Conservation (phyloP, 2,329 filamentous ascomycete species). For the Chaetoscypha palmicola region DNA sequence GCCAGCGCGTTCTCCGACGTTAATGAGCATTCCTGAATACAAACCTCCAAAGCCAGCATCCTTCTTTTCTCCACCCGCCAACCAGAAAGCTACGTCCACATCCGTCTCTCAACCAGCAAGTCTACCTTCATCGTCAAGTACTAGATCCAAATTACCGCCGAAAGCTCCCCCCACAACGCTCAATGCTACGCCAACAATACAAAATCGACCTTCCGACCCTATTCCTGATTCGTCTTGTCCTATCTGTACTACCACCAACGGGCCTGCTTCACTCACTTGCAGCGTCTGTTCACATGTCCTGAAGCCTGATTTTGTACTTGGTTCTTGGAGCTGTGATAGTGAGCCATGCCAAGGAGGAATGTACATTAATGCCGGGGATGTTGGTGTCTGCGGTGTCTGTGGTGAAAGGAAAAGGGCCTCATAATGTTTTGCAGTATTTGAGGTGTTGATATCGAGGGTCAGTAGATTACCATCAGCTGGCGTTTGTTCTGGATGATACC, state of each 20-base stretch:
- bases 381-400: slow-evolving; percentile 64
- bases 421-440: too few species aligned
- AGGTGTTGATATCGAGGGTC: too few species aligned
- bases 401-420: slow-evolving; percentile 33
- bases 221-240: slow-evolving; percentile 38
- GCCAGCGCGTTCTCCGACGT: not conserved
- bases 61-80: not conserved
- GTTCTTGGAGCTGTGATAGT: slow-evolving; percentile 58
- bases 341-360: slow-evolving; percentile 44
- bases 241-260: slow-evolving; percentile 64
- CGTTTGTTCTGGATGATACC: too few species aligned
- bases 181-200: not conserved
- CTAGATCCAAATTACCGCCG: not conserved
- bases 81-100: not conserved
- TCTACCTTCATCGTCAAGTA: not conserved
- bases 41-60: slow-evolving; percentile 2
- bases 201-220: not conserved
- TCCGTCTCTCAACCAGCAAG: not conserved
- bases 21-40: slow-evolving; percentile 9
- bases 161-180: not conserved
- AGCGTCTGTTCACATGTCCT: slow-evolving; percentile 65
- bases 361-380: slow-evolving; percentile 66
- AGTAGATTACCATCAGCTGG: too few species aligned
- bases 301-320: slow-evolving; percentile 42
- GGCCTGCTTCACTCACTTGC: slow-evolving; percentile 50